phyloP scores from a whole-genome alignment of 768 basidiomycete genomes.

The Trametes cingulata region DNA sequence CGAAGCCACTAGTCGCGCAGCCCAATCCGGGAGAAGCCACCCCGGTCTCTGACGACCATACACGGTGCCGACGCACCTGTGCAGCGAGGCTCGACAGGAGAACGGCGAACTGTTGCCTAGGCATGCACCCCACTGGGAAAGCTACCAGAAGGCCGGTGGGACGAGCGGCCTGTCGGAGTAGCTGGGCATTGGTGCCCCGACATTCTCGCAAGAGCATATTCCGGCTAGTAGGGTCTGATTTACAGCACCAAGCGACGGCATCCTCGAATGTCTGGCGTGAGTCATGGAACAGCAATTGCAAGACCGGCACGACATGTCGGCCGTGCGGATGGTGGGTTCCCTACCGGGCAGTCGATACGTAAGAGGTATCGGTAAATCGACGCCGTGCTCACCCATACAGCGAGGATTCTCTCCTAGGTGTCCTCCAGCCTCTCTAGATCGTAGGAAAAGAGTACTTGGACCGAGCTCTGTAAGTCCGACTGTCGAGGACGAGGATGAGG shows the following conservation, averaged over 20 bases:
- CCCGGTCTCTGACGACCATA: not conserved
- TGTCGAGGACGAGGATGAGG: not conserved
- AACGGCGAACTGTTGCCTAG: not conserved
- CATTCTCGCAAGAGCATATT: not conserved
- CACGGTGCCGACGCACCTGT: not conserved
- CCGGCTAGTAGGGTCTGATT: not conserved
- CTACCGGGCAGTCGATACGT: too few species aligned
- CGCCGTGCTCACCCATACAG: not conserved
- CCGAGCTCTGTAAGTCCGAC: too few species aligned
- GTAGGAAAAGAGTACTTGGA: too few species aligned
- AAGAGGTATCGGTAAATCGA: too few species aligned
- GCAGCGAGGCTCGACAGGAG: constrained; percentile 13
- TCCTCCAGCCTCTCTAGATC: too few species aligned
- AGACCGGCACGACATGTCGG: too few species aligned
- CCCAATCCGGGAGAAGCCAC: not conserved
- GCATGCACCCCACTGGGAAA: not conserved
- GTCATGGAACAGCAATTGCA: not conserved
- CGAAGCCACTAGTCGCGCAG: not conserved
- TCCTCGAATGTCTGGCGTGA: not conserved
- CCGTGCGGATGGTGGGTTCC: too few species aligned
- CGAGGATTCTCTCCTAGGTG: too few species aligned
- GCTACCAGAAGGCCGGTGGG: not conserved
- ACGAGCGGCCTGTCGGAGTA: constrained; percentile 4
- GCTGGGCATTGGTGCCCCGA: not conserved
- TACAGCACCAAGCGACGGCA: not conserved